Base-by-base conservation (phyloP, 179 eudicot species). In the Carnegiea gigantea region DNA sequence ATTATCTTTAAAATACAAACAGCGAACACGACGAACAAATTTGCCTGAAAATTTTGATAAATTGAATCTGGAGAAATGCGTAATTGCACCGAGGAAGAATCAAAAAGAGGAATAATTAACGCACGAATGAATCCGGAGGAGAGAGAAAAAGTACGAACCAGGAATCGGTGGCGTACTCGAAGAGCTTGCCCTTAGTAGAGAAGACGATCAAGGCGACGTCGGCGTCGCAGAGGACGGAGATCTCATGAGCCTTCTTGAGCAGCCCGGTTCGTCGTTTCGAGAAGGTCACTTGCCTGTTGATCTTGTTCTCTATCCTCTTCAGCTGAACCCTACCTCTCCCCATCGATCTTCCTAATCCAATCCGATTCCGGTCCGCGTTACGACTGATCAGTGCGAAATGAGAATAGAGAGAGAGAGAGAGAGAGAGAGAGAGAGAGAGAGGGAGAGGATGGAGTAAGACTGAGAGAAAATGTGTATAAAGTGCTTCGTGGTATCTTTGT, bases 321-420 rank as follows among this genome's bases (percentile, higher is more conserved):
- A 88, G 81, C 82, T 88, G 80, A 77, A 88, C 89, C 78, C 85
- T 86, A 62, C 90, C 90, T 15, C 90, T 85, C 44, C 90, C 90
- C 90, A 88, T 88, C 62, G 53, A 49, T 33, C 36, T 2, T 40
- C 9, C 44, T 5, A 40, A 40, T 40, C 44, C 44, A 3, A 40
- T 40, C 9, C 44, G 44, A 38, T 2, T 3, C 43, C 43, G 43
- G 6, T 5, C 44, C 8, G 6, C 7, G 44, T 33, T 33, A 33
- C 36, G 36, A 33, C 36, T 3, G 36, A 1, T n/a, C 26, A 21
- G 5, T 53, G 14, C 9, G 38, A 6, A 49, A 9, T 18, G 33
- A 60, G 46, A 5, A 1, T 8, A 14, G 28, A 75, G 38, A 57
- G 57, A 76, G 76, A 38, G 67, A 81, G 75, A 76, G 54, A 81